Conservation (phyloP, 495 filamentous ascomycete genomes). For the Penicillium malachiteum region DNA sequence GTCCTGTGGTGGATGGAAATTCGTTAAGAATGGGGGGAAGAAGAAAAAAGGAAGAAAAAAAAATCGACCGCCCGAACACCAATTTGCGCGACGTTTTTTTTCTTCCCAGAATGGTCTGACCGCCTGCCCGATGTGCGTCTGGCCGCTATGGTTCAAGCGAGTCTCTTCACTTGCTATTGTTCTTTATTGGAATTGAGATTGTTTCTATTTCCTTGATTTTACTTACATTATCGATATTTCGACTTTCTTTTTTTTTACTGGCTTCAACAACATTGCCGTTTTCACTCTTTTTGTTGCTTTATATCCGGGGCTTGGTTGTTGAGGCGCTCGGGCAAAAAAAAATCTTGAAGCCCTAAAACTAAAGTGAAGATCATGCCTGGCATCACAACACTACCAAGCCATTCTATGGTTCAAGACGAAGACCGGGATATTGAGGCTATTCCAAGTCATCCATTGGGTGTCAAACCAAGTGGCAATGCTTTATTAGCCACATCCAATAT, state of each 20-base stretch:
- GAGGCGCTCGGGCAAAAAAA: conserved; percentile 17
- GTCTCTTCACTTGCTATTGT: conserved; percentile 4
- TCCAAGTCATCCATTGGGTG: conserved; percentile 76
- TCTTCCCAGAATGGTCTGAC: conserved; percentile 7
- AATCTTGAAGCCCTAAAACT: conserved; percentile 30
- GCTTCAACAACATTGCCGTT: too few relatives aligned
- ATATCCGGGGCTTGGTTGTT: conserved; percentile 1
- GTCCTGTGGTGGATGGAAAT: conserved; percentile 33
- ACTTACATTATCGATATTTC: neutral
- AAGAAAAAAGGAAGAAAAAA: conserved; percentile 32
- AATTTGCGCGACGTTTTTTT: conserved; percentile 29
- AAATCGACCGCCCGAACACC: conserved; percentile 24
- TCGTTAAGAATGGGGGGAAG: conserved; percentile 32
- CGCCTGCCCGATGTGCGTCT: conserved; percentile 16
- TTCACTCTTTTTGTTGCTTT: neutral
- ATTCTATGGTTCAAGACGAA: conserved; percentile 21
- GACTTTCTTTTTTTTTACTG: neutral
- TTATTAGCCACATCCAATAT: conserved; percentile 65
- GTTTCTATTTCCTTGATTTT: neutral
- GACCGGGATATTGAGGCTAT: conserved; percentile 44
- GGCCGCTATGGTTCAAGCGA: conserved; percentile 15
- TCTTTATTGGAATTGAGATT: neutral
- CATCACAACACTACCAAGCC: conserved; percentile 28
- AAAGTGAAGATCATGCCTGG: conserved; percentile 28
- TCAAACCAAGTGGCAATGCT: conserved; percentile 88